Conservation (phyloP, 2,329 filamentous ascomycete genomes). For the Venturia carpophila region DNA sequence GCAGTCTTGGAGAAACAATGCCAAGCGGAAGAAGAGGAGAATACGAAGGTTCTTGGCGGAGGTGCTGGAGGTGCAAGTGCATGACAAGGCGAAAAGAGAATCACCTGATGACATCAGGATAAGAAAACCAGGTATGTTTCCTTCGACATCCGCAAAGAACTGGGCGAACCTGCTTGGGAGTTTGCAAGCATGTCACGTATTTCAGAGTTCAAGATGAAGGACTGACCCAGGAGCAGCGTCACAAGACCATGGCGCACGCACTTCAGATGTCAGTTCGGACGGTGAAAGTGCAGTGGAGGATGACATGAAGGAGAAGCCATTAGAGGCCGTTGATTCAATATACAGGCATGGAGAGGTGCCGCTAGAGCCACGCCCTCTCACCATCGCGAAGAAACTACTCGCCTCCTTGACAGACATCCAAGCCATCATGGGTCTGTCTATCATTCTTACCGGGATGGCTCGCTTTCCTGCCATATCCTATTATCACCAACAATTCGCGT, state of each 20-base stretch:
- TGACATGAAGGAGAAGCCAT: not conserved
- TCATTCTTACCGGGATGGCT: constrained; percentile 7
- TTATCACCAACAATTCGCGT: constrained; percentile 16
- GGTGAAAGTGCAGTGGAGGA: not conserved
- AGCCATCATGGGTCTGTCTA: constrained; percentile 3
- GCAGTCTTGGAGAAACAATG: constrained; percentile 6
- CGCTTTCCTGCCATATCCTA: not conserved
- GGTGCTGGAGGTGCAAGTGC: constrained; percentile 10
- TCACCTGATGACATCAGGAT: not conserved
- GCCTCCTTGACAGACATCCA: constrained; percentile 13
- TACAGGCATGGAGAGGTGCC: not conserved
- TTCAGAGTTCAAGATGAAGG: not conserved
- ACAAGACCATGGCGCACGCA: not conserved
- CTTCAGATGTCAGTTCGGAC: not conserved
- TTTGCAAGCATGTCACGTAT: not conserved
- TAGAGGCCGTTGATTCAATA: not conserved
- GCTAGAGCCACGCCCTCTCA: not conserved
- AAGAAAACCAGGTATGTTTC: not conserved
- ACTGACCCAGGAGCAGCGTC: not conserved
- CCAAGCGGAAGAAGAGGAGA: constrained; percentile 3
- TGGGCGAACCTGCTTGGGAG: not conserved
- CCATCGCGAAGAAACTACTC: not conserved
- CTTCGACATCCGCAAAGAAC: not conserved
- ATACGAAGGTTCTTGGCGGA: constrained; percentile 11
- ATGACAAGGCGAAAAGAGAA: not conserved